Evolutionary conservation across 768 basidiomycete genomes (phyloP), one percentile per base, ranked within the genome.

Genomic region (Trametes meyenii): DNA sequence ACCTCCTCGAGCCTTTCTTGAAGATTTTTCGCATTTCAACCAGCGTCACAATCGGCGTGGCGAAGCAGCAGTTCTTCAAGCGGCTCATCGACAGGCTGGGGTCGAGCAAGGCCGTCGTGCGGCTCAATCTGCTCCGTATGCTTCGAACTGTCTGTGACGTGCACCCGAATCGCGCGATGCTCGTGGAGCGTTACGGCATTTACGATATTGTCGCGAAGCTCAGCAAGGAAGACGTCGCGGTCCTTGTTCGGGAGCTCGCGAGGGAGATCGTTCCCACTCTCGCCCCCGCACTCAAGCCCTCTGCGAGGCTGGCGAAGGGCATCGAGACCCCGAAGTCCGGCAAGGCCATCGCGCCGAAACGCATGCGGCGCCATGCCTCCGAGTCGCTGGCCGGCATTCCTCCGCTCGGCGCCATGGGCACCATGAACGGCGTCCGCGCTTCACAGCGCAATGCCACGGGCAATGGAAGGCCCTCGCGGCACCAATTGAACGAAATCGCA

Each of bases 181-280:
- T 96, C 50, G 92, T 96, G 24, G 89, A 92, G 70, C 81, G 85
- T 49, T 96, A 91, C 70, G 91, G 90, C 0, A 75, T 96, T 52
- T 79, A 90, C 58, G 89, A 87, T 36, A 85, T 94, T 3, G 92
- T 99, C 58, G 84, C 87, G 66, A 82, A 83, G 62, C 77, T 98
- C 50, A 92, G 91, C 70, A 83, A 85, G 64, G 86, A 88, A 51
- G 97, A 99, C 72, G 90, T 86, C 13, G 95, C 96, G 0, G 89
- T 98, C 17, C 82, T 99, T 29, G 94, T 97, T 17, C 81, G 92
- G 59, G 92, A 98, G 72, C 75, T 97, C 46, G 94, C 94, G 19
- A 82, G 89, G 67, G 92, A 94, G 74, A 92, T 94, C 60, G 78
- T 92, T 23, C 92, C 92, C 0, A 82, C 86, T 0, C 80, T 94